Conservation (phyloP, 2,329 filamentous ascomycete genomes). For the Diaporthe capsici region DNA sequence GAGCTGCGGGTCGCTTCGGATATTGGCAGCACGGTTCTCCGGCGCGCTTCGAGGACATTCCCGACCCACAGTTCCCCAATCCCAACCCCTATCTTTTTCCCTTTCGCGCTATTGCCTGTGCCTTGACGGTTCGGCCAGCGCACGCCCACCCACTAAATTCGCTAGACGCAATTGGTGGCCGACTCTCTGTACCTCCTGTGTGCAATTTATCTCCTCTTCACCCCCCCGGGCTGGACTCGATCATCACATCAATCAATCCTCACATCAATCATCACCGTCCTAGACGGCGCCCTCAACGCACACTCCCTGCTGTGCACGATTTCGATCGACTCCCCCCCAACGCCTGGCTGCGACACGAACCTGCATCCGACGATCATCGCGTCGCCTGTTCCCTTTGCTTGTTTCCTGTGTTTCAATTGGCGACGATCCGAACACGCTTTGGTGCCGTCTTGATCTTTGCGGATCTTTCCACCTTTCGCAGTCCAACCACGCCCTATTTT, state of each 20-base stretch:
- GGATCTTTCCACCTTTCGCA: slow-evolving; percentile 21
- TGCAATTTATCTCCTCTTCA: slow-evolving; percentile 39
- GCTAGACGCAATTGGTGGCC: slow-evolving; percentile 42
- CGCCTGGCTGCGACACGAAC: slow-evolving; percentile 42
- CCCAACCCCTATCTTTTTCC: slow-evolving; percentile 42
- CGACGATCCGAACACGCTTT: slow-evolving; percentile 33
- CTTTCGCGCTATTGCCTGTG: slow-evolving; percentile 40
- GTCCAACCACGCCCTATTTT: slow-evolving; percentile 4
- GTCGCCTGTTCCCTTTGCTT: slow-evolving; percentile 32
- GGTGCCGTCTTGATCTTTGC: slow-evolving; percentile 39
- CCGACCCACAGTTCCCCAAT: slow-evolving; percentile 39
- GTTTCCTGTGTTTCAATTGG: slow-evolving; percentile 39
- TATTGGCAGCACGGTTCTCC: slow-evolving; percentile 37
- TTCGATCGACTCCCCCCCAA: slow-evolving; percentile 20
- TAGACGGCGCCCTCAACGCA: slow-evolving; percentile 1
- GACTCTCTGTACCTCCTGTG: slow-evolving; percentile 26
- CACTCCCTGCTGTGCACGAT: slow-evolving; percentile 12
- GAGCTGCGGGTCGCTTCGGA: slow-evolving; percentile 40
- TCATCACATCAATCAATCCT: slow-evolving; percentile 35
- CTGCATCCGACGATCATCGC: slow-evolving; percentile 38
- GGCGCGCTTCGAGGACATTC: slow-evolving; percentile 37
- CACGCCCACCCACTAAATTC: slow-evolving; percentile 42
- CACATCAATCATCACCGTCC: slow-evolving; percentile 27
- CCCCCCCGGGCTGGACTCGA: slow-evolving; percentile 43
- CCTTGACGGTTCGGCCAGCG: slow-evolving; percentile 43